Evolutionary conservation across 768 basidiomycete species (phyloP).

Genomic region (Chalciporus chontae): DNA sequence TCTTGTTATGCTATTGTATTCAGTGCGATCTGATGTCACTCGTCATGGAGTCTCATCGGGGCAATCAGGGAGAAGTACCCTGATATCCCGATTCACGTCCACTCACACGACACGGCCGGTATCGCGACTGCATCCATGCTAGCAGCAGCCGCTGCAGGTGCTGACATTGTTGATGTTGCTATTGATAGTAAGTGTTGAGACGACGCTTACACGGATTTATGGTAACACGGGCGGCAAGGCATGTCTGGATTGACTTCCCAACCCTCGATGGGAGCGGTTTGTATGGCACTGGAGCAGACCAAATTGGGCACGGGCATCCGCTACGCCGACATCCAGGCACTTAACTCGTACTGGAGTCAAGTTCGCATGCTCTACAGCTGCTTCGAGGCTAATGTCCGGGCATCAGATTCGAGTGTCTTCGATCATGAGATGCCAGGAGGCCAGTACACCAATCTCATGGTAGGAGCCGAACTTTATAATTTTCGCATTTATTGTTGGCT

Average conservation of each 20-base stretch:
- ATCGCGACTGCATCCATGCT: constrained; percentile 98
- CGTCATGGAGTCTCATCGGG: constrained; percentile 68
- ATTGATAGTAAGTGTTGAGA: constrained; percentile 80
- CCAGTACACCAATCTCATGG: constrained; percentile 92
- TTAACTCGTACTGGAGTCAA: constrained; percentile 98
- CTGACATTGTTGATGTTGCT: constrained; percentile 96
- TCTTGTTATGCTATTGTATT: neutral
- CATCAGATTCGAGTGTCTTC: constrained; percentile 96
- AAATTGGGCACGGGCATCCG: constrained; percentile 92
- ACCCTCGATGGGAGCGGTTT: constrained; percentile 97
- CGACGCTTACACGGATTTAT: neutral
- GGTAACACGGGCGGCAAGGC: constrained; percentile 45
- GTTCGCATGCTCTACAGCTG: constrained; percentile 92
- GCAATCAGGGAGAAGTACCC: constrained; percentile 96
- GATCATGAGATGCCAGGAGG: constrained; percentile 99
- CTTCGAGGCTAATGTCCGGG: constrained; percentile 97
- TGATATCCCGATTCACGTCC: constrained; percentile 97
- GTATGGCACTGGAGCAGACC: constrained; percentile 93
- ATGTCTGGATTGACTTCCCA: constrained; percentile 99
- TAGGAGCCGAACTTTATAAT: constrained; percentile 33
- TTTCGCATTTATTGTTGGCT: constrained; percentile 17
- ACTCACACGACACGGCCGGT: constrained; percentile 99
- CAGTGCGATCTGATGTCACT: constrained; percentile 5
- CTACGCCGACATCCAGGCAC: constrained; percentile 93
- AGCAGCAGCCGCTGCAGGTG: constrained; percentile 93